Conservation (phyloP, 495 filamentous ascomycete genomes). For the Opeltia flavorubescens region DNA sequence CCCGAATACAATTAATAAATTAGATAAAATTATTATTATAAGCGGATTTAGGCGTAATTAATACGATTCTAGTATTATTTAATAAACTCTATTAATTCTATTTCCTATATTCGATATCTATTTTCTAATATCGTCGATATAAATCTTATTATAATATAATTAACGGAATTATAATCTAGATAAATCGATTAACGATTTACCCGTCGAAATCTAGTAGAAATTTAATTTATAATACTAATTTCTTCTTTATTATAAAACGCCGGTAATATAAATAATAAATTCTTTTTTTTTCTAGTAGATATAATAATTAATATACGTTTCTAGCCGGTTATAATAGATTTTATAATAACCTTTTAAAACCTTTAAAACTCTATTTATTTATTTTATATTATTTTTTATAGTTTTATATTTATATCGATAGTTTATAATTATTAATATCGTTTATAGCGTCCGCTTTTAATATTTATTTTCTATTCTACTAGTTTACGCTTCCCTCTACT, state of each 20-base stretch:
- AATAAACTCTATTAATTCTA: slow-evolving; percentile 7
- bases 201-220: not conserved
- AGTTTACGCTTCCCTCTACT: not conserved
- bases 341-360: slow-evolving; percentile 58
- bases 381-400: slow-evolving; percentile 7
- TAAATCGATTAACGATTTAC: not conserved
- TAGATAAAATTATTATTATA: slow-evolving; percentile 5
- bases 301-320: slow-evolving; percentile 19
- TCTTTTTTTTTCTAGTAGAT: slow-evolving; percentile 11
- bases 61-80: slow-evolving; percentile 10
- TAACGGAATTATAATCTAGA: slow-evolving; percentile 10
- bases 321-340: slow-evolving; percentile 63
- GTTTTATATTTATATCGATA: slow-evolving; percentile 7
- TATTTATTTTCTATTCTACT: too few species aligned
- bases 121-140: not conserved
- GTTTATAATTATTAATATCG: not conserved
- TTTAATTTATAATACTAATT: too few species aligned
- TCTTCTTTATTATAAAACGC: too few species aligned
- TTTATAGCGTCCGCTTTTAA: not conserved
- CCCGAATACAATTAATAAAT: slow-evolving; percentile 14
- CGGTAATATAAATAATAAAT: slow-evolving; percentile 17
- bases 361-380: slow-evolving; percentile 29
- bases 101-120: slow-evolving; percentile 11
- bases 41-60: slow-evolving; percentile 11
- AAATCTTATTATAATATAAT: slow-evolving; percentile 12